Evolutionary conservation across 208 protist species (phyloP), one percentile per base, ranked within the genome.

Genomic region (Crithidia fasciculata): DNA sequence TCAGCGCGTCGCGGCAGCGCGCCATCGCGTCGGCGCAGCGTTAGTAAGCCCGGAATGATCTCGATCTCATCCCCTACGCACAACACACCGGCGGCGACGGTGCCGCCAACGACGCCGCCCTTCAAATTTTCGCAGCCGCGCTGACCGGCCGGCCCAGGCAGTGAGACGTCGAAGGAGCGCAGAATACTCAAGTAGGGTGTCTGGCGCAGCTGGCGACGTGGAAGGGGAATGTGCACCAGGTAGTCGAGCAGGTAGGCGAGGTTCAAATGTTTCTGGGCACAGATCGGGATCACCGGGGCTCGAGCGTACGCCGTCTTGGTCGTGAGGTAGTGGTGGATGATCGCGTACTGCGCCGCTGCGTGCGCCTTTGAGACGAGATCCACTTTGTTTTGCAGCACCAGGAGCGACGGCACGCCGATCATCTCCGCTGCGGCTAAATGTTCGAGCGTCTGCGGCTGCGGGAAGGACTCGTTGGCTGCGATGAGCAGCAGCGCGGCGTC

Each of bases 361-460:
- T 93, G 82, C 12, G 77, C 81, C 80, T 99, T 88, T 54, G 97
- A 96, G 18, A 99, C 94, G 8, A 99, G 89, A 91, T 99, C 99
- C 65, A 99, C 99, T 86, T 99, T 99, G 84, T 99, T 99, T 89
- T 99, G 99, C 16, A 99, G 75, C 47, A 99, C 99, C 52, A 99
- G 95, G 43, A 99, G 94, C 76, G 99, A 81, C 50, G 94, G 80
- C 8, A 99, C 82, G 68, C 98, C 98, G 98, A 99, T 99, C 84
- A 99, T 99, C 81, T 99, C 99, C 64, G 99, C 98, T 47, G 99
- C 99, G 3, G 70, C 97, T 18, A 99, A 88, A 78, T 99, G 99
- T 73, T 90, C 85, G 10, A 93, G 80, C 41, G 95, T 98, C 82
- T 98, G 95, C 44, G 93, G 92, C 87, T 99, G 98, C 68, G 98